Percentiles rank a stretch among this genome's conserved stretches.
Evolutionary conservation across 2,329 filamentous ascomycete genomes (phyloP).

Genomic region (Aspergillus proliferans): DNA sequence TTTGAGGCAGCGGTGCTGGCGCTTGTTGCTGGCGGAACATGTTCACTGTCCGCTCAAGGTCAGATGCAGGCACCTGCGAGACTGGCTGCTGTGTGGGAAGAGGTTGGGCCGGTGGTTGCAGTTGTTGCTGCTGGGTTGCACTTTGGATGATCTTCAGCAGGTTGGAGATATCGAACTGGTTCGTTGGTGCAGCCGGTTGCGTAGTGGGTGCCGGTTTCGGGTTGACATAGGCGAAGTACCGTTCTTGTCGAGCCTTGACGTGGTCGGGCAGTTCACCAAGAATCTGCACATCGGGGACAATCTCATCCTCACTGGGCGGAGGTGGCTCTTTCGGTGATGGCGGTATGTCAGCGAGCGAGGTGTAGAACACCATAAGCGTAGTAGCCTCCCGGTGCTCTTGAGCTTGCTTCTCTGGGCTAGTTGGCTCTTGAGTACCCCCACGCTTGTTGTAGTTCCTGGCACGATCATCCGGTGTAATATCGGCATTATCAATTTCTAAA

Average conservation of each 20-base stretch:
- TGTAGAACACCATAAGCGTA: constrained; percentile 45
- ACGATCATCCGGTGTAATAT: constrained; percentile 29
- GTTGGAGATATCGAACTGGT: constrained; percentile 34
- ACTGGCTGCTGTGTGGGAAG: constrained; percentile 17
- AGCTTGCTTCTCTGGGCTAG: constrained; percentile 36
- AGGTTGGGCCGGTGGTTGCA: constrained; percentile 23
- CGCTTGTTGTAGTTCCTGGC: constrained; percentile 37
- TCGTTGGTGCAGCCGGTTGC: constrained; percentile 16
- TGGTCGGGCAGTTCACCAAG: constrained; percentile 41
- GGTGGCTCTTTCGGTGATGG: constrained; percentile 43
- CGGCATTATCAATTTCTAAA: constrained; percentile 35
- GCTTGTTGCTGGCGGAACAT: constrained; percentile 32
- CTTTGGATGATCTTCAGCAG: constrained; percentile 37
- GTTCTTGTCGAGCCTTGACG: constrained; percentile 37
- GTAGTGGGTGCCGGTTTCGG: constrained; percentile 22
- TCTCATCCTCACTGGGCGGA: constrained; percentile 31
- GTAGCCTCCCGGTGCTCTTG: constrained; percentile 43
- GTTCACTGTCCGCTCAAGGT: constrained; percentile 33
- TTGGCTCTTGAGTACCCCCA: constrained; percentile 34
- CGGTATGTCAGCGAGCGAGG: constrained; percentile 41
- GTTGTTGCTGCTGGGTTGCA: constrained; percentile 24
- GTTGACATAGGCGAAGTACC: constrained; percentile 33
- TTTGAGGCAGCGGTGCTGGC: constrained; percentile 18
- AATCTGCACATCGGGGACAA: constrained; percentile 25
- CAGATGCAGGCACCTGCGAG: constrained; percentile 16